These are phyloP conservation scores for Cyanidium caldarium DNA, from an alignment of 23 red algal species.

Conservation along the genomic window DNA sequence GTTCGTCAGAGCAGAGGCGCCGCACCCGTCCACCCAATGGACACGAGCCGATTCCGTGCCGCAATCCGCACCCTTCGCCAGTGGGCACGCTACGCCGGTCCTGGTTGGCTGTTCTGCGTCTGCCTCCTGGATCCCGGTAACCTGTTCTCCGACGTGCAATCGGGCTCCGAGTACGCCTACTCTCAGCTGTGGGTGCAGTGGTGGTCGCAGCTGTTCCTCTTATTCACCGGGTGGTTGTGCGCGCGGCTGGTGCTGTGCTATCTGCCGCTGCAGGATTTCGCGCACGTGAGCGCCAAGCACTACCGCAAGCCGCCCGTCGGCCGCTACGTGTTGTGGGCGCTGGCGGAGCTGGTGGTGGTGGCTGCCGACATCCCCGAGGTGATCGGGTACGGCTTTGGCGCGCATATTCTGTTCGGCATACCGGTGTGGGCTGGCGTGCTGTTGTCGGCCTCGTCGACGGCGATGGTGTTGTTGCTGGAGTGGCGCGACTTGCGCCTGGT, in stretches of 20 bases:
- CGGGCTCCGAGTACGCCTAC: conserved; percentile 6
- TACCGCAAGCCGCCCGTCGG: background rate
- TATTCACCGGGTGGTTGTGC: background rate
- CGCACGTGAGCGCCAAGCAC: background rate
- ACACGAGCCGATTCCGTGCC: no score
- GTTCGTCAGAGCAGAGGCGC: no score
- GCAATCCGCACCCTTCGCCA: no score
- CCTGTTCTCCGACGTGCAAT: background rate
- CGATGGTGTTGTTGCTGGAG: conserved; percentile 3
- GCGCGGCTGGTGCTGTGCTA: background rate
- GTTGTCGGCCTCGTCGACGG: background rate
- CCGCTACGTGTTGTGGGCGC: background rate
- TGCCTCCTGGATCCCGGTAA: conserved; percentile 1
- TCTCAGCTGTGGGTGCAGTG: conserved; percentile 8
- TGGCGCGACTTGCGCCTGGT: background rate
- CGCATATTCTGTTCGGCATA: background rate
- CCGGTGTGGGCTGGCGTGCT: conserved; percentile 9
- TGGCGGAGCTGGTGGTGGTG: background rate
- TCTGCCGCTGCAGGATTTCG: background rate
- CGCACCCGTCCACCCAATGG: no score
- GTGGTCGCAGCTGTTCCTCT: conserved; percentile 7
- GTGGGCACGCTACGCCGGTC: background rate
- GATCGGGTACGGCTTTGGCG: background rate
- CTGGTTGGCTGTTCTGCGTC: conserved; percentile 8
- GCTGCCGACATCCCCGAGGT: conserved; percentile 5